Evolutionary conservation across 1,139 yeast genomes (phyloP), one percentile per base, ranked within the genome.

Genomic region (Diutina ranongensis): DNA sequence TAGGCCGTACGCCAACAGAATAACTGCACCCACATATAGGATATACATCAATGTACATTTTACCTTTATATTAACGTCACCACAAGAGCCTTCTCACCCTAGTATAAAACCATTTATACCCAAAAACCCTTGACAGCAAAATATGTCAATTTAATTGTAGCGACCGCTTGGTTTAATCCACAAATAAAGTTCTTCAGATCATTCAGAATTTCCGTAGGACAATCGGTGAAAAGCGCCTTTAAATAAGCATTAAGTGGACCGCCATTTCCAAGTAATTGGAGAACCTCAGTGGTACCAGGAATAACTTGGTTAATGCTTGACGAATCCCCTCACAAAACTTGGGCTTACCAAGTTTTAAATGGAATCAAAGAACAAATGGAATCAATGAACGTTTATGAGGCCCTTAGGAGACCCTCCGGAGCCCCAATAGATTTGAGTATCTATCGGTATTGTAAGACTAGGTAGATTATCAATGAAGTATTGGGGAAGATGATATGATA

Each of bases 161-260:
- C 62, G 1, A 54, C 50, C 34, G 58, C 54, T 1, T 69, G 56
- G 4, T 52, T 53, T 1, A 68, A 47, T 48, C 51, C 58, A 49
- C 76, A 71, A 62, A 70, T 58, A 52, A 67, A 66, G 47, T 56
- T 58, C 20, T 58, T 36, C 13, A 67, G 59, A 31, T 60, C 61
- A 9, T 20, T 22, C 18, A 20, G 25, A 13, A 18, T 22, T 12
- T 34, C 45, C 2, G 46, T 33, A 1, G 68, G 65, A 57, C 95
- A 85, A 49, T 80, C 88, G 20, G 77, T 77, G 56, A 83, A 84
- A 19, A 83, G 61, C 35, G 76, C 65, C 18, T 77, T 71, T 44
- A 82, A 63, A 49, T 77, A 67, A 7, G 81, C 74, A 12, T 73
- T 67, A 28, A 82, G 58, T 1, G 86, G 81, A 57, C 50, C 0